Evolutionary conservation across 345 rosid species (phyloP), one percentile per base, ranked within the genome.

Genomic region (Mallotus nudiflorus): DNA sequence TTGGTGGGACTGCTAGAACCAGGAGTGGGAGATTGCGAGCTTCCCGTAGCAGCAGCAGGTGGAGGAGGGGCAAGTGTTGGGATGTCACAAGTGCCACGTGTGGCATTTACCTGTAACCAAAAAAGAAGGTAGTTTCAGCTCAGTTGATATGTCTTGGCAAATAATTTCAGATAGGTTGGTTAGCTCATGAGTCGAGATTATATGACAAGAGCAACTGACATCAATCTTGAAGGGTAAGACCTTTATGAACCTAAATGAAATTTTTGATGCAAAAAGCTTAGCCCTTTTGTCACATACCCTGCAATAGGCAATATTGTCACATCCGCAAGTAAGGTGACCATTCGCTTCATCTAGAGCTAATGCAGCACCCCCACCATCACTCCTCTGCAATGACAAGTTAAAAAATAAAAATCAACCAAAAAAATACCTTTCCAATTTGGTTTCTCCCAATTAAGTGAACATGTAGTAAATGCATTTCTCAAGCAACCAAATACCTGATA

Each of bases 301-400:
- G 90, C 99, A 95, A 68, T 79, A 87, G 49, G 83, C 80, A 66
- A 95, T 79, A 55, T 74, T 90, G 70, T 78, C 87, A 77, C 99
- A 95, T 50, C 96, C 99, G 77, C 99, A 92, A 16, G 99, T 82
- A 67, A 95, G 88, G 66, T 85, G 99, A 59, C 99, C 99, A 62
- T 95, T 95, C 35, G 88, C 92, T 76, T 77, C 78, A 76, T 95
- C 97, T 15, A 85, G 76, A 22, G 92, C 99, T 83, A 88, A 97
- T 14, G 96, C 76, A 2, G 90, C 91, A 73, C 98, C 99, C 50
- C 94, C 99, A 45, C 96, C 93, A 50, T 90, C 99, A 75, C 90
- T 92, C 76, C 80, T 85, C 99, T 95, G 78, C 73, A 44, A 66
- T 49, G 51, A 67, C 31, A 78, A 31, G 48, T 37, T n/a, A 19